Conservation (phyloP, 768 basidiomycete genomes). For the Amyloporia xantha region DNA sequence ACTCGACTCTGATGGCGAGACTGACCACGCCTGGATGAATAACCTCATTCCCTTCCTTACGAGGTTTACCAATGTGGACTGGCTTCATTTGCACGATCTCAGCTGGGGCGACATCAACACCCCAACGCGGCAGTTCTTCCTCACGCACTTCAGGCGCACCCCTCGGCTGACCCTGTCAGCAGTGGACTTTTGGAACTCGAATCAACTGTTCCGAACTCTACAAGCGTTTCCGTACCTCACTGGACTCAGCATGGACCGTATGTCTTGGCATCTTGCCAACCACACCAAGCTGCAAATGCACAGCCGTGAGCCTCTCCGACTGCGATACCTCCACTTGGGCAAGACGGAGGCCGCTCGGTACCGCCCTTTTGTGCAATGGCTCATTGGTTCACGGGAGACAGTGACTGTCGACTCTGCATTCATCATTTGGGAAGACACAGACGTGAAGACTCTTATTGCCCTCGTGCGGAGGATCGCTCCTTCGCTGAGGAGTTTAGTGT, state of each 20-base stretch:
- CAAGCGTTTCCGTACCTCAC: conserved; percentile 7
- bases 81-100: conserved; percentile 4
- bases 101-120: conserved; percentile 6
- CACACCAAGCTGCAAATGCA: background rate
- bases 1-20: background rate
- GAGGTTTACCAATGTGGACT: conserved; percentile 2
- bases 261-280: conserved; percentile 1
- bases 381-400: background rate
- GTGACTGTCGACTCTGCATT: background rate
- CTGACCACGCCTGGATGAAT: conserved; percentile 3
- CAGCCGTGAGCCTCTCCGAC: background rate
- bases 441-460: background rate
- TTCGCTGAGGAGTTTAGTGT: background rate
- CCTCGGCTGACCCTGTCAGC: background rate
- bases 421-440: conserved; percentile 2
- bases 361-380: background rate
- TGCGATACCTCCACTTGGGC: conserved; percentile 1
- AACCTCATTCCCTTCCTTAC: background rate
- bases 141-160: background rate
- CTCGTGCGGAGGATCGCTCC: background rate
- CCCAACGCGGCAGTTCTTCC: background rate
- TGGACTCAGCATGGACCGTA: conserved; percentile 2
- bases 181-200: conserved; percentile 11
- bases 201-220: conserved; percentile 9
- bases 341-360: conserved; percentile 3